These are phyloP conservation scores for Lentinula boryana DNA, from an alignment of 768 basidiomycete species.

Conservation along the genomic window DNA sequence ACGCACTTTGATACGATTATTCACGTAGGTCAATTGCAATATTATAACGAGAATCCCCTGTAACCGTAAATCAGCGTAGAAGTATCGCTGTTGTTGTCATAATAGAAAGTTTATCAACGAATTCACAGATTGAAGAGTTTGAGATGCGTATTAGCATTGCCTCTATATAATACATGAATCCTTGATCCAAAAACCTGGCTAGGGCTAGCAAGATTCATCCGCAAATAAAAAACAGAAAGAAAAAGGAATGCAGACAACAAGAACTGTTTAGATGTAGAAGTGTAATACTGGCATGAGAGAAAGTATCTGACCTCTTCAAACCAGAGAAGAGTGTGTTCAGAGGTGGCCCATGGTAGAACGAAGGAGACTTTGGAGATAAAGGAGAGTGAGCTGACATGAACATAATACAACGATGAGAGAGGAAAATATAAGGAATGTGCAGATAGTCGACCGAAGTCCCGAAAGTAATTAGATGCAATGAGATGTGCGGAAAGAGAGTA, in stretches of 20 bases:
- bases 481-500: slow-evolving; percentile 13
- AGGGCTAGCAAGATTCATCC: slow-evolving; percentile 16
- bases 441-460: slow-evolving; percentile 7
- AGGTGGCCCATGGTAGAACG: neutral
- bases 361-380: slow-evolving; percentile 11
- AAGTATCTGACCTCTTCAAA: slow-evolving; percentile 12
- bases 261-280: slow-evolving; percentile 11
- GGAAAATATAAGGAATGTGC: slow-evolving; percentile 7
- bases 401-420: slow-evolving; percentile 1
- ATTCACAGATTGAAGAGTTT: slow-evolving; percentile 6
- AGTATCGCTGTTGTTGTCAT: no score
- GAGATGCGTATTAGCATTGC: slow-evolving; percentile 26
- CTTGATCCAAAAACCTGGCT: slow-evolving; percentile 24
- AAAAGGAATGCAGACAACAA: slow-evolving; percentile 23
- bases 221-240: slow-evolving; percentile 10
- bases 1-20: slow-evolving; percentile 42
- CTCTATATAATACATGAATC: slow-evolving; percentile 35
- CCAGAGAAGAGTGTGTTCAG: slow-evolving; percentile 5
- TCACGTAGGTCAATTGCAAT: neutral
- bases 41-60: no score
- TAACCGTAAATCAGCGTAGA: no score
- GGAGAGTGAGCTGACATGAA: slow-evolving; percentile 6
- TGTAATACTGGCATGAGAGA: slow-evolving; percentile 1
- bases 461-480: slow-evolving; percentile 12
- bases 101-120: no score